Percentiles rank a stretch among this genome's conserved stretches.
Conservation (phyloP, 1,284 basidiomycete genomes). For the Coniferiporia weirii region DNA sequence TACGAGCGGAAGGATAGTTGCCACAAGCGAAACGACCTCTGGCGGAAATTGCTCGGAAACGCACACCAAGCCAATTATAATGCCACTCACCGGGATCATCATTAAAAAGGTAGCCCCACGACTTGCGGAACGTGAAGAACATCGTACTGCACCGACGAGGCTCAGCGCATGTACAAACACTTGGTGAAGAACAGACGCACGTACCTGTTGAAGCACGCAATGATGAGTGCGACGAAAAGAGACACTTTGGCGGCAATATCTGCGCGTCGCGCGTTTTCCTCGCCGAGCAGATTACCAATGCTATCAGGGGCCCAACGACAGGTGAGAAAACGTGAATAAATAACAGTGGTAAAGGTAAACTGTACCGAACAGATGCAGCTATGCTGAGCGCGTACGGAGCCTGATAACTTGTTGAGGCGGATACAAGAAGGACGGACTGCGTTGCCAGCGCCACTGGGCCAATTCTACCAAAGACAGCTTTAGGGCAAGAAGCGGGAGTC, state of each 20-base stretch:
- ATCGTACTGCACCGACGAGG: conserved; percentile 41
- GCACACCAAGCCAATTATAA: background rate
- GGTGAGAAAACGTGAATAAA: background rate
- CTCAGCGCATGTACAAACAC: background rate
- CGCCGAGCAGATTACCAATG: conserved; percentile 80
- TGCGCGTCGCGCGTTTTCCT: conserved; percentile 63
- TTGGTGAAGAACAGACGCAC: conserved; percentile 14
- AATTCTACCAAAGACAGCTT: conserved; percentile 30
- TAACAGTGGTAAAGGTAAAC: conserved; percentile 17
- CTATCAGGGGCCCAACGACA: conserved; percentile 28
- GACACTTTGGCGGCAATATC: conserved; percentile 57
- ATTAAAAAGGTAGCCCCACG: conserved; percentile 85
- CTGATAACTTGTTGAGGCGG: conserved; percentile 76
- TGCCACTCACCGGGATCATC: conserved; percentile 62
- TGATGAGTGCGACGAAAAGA: conserved; percentile 53
- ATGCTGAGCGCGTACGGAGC: conserved; percentile 79
- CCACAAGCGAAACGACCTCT: conserved; percentile 40
- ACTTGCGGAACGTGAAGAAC: conserved; percentile 66
- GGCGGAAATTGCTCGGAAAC: background rate
- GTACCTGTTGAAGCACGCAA: conserved; percentile 62
- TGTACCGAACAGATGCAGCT: conserved; percentile 77
- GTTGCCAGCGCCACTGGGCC: conserved; percentile 62
- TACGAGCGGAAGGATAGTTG: conserved; percentile 70
- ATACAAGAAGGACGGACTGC: conserved; percentile 72
- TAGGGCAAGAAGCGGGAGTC: conserved; percentile 19